Evolutionary conservation across 805 yeast species (phyloP).

Genomic region (Teunomyces funiuensis): DNA sequence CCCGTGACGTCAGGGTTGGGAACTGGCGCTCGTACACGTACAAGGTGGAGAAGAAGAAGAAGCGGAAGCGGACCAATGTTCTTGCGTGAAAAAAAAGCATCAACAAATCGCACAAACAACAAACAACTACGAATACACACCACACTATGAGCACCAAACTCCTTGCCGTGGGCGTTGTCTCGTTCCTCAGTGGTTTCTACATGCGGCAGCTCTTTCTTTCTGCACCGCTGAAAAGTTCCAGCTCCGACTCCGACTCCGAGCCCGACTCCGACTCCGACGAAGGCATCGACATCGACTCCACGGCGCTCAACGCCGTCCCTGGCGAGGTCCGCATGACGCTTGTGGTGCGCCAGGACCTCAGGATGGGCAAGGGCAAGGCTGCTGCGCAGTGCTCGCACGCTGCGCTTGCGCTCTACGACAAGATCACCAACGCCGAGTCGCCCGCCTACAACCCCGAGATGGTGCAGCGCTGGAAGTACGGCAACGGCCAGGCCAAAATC

Average conservation of each 20-base stretch:
- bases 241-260: conserved; percentile 9
- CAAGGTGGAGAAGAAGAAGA: conserved; percentile 47
- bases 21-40: conserved; percentile 57
- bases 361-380: conserved; percentile 91
- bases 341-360: conserved; percentile 82
- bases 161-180: conserved; percentile 32
- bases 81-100: conserved; percentile 29
- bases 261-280: conserved; percentile 49
- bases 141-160: conserved; percentile 19
- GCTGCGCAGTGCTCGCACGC: conserved; percentile 99
- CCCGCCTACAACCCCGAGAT: conserved; percentile 60
- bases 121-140: no score
- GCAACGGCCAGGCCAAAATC: conserved; percentile 90
- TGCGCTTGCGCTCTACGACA: conserved; percentile 83
- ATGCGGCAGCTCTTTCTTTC: conserved; percentile 20
- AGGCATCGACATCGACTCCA: conserved; percentile 56
- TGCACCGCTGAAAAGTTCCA: no score
- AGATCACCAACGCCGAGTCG: conserved; percentile 53
- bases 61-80: conserved; percentile 40
- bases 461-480: conserved; percentile 72
- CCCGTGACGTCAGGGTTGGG: conserved; percentile 54
- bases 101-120: no score
- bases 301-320: conserved; percentile 59
- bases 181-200: conserved; percentile 38
- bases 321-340: conserved; percentile 88